Conservation (phyloP, 305 asterid genomes). For the Striga hermonthica region DNA sequence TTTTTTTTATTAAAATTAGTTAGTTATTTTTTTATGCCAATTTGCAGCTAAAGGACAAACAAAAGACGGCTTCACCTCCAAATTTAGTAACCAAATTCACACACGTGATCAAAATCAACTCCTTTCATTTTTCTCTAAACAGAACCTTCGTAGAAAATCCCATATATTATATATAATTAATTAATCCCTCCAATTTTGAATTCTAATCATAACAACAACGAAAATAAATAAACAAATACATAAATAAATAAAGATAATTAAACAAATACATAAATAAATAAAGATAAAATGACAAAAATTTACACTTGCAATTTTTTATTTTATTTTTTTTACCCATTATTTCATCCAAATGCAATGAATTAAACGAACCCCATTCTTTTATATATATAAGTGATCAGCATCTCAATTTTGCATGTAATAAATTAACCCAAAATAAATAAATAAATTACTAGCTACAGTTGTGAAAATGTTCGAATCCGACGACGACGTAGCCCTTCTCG, state of each 20-base stretch:
- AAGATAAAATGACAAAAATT: no score
- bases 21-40: no score
- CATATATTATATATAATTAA: background rate
- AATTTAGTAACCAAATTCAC: slow-evolving; percentile 12
- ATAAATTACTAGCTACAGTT: no score
- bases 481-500: slow-evolving; percentile 47
- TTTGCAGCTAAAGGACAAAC: slow-evolving; percentile 3
- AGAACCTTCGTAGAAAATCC: slow-evolving; percentile 28
- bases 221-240: no score
- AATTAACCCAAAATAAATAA: no score
- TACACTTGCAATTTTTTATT: no score
- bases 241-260: no score
- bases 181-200: slow-evolving; percentile 22
- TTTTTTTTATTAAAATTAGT: no score
- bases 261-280: no score
- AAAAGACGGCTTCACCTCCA: slow-evolving; percentile 18
- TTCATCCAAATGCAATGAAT: background rate
- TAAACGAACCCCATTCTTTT: slow-evolving; percentile 23
- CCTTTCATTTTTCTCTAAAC: slow-evolving; percentile 13
- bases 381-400: no score
- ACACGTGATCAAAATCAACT: slow-evolving; percentile 1
- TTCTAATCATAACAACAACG: background rate
- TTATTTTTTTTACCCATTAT: no score
- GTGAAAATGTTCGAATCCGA: background rate
- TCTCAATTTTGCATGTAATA: background rate